Percentiles rank a stretch among this genome's conserved stretches.
Conservation (phyloP, 73 alveolate genomes). For the Uronychia binucleata region DNA sequence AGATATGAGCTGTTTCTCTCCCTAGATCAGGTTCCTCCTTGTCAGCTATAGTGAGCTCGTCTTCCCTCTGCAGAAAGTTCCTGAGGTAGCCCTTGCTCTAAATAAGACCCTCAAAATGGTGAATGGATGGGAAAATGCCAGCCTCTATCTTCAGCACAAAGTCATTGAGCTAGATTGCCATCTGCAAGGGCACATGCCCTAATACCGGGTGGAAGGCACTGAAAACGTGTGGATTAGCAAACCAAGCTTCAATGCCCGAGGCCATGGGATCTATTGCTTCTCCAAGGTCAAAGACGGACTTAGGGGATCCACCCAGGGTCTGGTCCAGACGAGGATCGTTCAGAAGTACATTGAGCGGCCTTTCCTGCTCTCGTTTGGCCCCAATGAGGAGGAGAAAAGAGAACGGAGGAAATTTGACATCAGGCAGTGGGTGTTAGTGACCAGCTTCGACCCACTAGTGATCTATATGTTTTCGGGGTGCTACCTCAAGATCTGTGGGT, state of each 20-base stretch:
- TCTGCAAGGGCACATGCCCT: constrained; percentile 9
- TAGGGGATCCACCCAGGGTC: constrained; percentile 69
- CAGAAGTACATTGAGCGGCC: constrained; percentile 92
- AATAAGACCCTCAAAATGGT: not conserved
- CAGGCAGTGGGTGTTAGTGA: constrained; percentile 93
- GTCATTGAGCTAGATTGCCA: constrained; percentile 33
- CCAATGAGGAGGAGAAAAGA: not conserved
- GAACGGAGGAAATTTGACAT: constrained; percentile 90
- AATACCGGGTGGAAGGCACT: constrained; percentile 59
- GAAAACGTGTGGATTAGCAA: constrained; percentile 90
- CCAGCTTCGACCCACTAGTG: constrained; percentile 82
- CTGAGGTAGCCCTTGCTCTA: not conserved
- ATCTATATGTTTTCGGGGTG: constrained; percentile 83
- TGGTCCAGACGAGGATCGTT: constrained; percentile 74
- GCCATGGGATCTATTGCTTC: constrained; percentile 77
- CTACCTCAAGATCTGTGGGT: constrained; percentile 86
- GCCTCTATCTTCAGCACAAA: constrained; percentile 19
- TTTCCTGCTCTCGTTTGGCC: constrained; percentile 59
- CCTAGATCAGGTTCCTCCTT: constrained; percentile 5
- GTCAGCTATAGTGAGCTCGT: not conserved
- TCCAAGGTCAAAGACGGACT: constrained; percentile 41
- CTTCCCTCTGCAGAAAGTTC: constrained; percentile 12
- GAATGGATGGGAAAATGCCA: constrained; percentile 57
- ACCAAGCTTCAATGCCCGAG: constrained; percentile 92
- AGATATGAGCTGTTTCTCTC: constrained; percentile 1